Percentiles rank a stretch among this genome's conserved stretches.
phyloP scores from a whole-genome alignment of 306 rosid species.

The Vachellia pachyceras region DNA sequence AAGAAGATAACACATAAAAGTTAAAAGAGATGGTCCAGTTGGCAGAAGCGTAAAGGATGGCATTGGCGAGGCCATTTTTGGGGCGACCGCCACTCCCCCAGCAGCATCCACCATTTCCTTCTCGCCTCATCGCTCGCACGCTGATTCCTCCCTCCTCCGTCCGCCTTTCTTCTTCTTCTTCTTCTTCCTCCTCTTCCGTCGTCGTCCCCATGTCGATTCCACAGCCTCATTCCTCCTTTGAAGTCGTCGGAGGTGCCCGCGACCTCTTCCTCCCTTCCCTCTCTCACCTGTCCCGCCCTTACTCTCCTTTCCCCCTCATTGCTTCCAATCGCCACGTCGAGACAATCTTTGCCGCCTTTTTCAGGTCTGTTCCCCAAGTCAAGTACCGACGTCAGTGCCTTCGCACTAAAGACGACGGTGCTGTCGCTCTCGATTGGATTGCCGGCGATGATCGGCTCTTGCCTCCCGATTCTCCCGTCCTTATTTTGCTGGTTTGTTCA shows the following conservation, averaged over 20 bases:
- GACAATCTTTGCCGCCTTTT: conserved; percentile 84
- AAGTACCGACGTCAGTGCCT: conserved; percentile 76
- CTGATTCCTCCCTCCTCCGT: conserved; percentile 18
- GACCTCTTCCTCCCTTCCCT: conserved; percentile 61
- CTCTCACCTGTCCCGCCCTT: conserved; percentile 50
- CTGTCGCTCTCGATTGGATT: conserved; percentile 90
- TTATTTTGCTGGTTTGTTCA: conserved; percentile 77
- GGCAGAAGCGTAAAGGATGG: conserved; percentile 1
- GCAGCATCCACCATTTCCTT: neutral
- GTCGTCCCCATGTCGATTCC: conserved; percentile 19
- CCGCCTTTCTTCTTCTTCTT: conserved; percentile 27
- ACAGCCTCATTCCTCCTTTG: conserved; percentile 63
- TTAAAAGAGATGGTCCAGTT: neutral
- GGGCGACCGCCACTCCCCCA: conserved; percentile 3
- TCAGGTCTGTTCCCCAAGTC: conserved; percentile 64
- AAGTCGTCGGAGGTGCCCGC: conserved; percentile 65
- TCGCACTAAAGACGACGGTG: conserved; percentile 63
- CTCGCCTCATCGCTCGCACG: neutral
- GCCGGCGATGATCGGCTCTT: conserved; percentile 60
- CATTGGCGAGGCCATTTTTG: conserved; percentile 31
- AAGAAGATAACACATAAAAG: neutral
- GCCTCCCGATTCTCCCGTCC: conserved; percentile 65
- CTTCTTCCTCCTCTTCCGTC: conserved; percentile 21
- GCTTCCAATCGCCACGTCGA: conserved; percentile 76
- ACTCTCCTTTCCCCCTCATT: conserved; percentile 60